Evolutionary conservation across 2,329 filamentous ascomycete genomes (phyloP), one percentile per base, ranked within the genome.

Genomic region (Sporothrix schenckii): DNA sequence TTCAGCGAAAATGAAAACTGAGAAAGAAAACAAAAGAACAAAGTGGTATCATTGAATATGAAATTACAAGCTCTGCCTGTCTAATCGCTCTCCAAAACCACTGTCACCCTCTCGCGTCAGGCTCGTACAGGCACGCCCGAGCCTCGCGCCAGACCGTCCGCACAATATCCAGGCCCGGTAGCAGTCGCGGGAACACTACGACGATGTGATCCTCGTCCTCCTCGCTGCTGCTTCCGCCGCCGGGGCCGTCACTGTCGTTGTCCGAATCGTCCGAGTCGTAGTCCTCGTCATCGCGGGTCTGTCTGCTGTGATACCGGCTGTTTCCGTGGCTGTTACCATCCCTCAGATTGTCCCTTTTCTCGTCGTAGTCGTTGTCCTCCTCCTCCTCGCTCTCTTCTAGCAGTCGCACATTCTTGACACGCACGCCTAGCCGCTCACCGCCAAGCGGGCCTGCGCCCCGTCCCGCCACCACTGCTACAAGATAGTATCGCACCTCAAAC

Each of bases 121-220:
- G 70, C 50, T 92, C 93, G 79, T 93, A 96, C 72, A 99, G 82
- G 80, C 94, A 97, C 70, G 87, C 89, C 74, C 92, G 87, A 2
- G 91, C 88, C 0, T 93, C 94, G 75, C 93, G 89, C 95, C 95
- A 98, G 2, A 98, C 94, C 75, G 88, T 86, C 82, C 97, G 93
- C 39, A 98, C 84, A 69, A 97, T 90, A 65, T 83, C 84, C 70
- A 92, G 83, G 71, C 88, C 82, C 0, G 95, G 95, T 72, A 97
- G 78, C 74, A 97, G 80, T 70, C 86, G 86, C 2, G 94, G 94
- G 78, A 99, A 99, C 3, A 98, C 93, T n/a, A 99, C 94, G 0
- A 98, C 92, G 4, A 97, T 87, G 74, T 95, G 90, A 69, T 90
- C 87, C 80, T 98, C 94, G 2, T 90, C 93, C 75, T 96, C 91